These are phyloP conservation scores for Suillus subaureus DNA, from an alignment of 768 basidiomycete genomes.

Conservation along the genomic window DNA sequence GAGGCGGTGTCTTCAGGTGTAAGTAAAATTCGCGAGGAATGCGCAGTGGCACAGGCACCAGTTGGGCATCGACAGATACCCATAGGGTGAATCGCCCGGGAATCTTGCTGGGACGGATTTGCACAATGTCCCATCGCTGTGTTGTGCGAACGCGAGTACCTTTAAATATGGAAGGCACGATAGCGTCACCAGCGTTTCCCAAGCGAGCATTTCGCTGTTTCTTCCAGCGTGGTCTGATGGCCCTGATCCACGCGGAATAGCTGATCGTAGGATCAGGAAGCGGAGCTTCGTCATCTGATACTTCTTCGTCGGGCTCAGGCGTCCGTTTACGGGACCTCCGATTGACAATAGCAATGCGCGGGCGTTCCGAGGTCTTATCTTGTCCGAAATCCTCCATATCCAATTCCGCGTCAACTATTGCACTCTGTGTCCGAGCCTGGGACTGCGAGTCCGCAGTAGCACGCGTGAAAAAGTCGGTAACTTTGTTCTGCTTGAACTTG, in stretches of 20 bases:
- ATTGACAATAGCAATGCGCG: slow-evolving; percentile 55
- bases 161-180: slow-evolving; percentile 77
- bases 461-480: slow-evolving; percentile 87
- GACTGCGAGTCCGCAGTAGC: slow-evolving; percentile 10
- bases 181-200: slow-evolving; percentile 41
- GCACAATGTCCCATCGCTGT: slow-evolving; percentile 89
- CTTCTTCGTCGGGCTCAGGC: slow-evolving; percentile 43
- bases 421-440: slow-evolving; percentile 16
- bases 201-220: slow-evolving; percentile 51
- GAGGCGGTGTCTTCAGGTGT: slow-evolving; percentile 74
- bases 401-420: slow-evolving; percentile 18
- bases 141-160: slow-evolving; percentile 57
- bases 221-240: slow-evolving; percentile 80
- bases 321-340: slow-evolving; percentile 48
- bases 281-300: slow-evolving; percentile 28
- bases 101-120: slow-evolving; percentile 76
- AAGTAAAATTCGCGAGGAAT: slow-evolving; percentile 93
- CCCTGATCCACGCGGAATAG: slow-evolving; percentile 79
- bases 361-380: slow-evolving; percentile 28
- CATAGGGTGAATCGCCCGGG: slow-evolving; percentile 87
- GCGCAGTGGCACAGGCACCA: slow-evolving; percentile 80
- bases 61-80: slow-evolving; percentile 79
- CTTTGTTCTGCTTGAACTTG: slow-evolving; percentile 97
- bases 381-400: slow-evolving; percentile 68
- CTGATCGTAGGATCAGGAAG: slow-evolving; percentile 65